A percentile compares a stretch with the other conserved stretches of the same genome.
Conservation (phyloP, 768 basidiomycete species). For the Tylopilus cervinicoccineus region DNA sequence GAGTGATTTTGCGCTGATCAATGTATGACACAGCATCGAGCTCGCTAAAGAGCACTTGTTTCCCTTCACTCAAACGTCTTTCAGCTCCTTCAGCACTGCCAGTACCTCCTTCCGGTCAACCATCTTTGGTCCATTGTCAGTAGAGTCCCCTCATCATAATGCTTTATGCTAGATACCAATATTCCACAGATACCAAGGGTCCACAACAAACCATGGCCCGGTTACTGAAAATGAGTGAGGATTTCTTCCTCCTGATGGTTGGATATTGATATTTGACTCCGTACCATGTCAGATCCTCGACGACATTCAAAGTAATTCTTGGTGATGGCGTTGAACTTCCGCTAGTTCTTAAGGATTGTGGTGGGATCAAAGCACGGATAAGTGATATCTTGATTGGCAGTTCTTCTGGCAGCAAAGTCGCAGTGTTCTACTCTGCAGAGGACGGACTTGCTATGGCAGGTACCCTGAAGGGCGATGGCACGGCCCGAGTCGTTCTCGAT, state of each 20-base stretch:
- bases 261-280: constrained; percentile 1
- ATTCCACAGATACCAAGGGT: constrained; percentile 24
- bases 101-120: constrained; percentile 48
- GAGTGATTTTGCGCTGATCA: constrained; percentile 1
- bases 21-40: constrained; percentile 32
- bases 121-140: constrained; percentile 66
- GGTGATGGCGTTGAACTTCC: constrained; percentile 50
- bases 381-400: constrained; percentile 38
- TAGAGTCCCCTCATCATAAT: constrained; percentile 7
- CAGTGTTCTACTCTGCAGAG: constrained; percentile 54
- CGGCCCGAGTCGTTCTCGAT: constrained; percentile 43
- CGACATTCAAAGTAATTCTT: constrained; percentile 46
- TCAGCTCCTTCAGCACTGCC: constrained; percentile 15
- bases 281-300: constrained; percentile 16
- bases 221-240: constrained; percentile 19
- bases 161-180: constrained; percentile 8
- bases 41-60: constrained; percentile 46
- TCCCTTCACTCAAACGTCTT: constrained; percentile 31
- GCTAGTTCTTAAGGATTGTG: constrained; percentile 41
- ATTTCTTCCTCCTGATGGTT: not conserved
- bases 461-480: constrained; percentile 48
- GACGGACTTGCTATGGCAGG: constrained; percentile 49
- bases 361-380: constrained; percentile 31
- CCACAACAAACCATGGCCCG: not conserved
- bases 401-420: constrained; percentile 42